Percentiles rank a stretch among this genome's conserved stretches.
These are phyloP conservation scores for Biscogniauxia marginata DNA, from an alignment of 2,329 filamentous ascomycete genomes.

Conservation along the genomic window DNA sequence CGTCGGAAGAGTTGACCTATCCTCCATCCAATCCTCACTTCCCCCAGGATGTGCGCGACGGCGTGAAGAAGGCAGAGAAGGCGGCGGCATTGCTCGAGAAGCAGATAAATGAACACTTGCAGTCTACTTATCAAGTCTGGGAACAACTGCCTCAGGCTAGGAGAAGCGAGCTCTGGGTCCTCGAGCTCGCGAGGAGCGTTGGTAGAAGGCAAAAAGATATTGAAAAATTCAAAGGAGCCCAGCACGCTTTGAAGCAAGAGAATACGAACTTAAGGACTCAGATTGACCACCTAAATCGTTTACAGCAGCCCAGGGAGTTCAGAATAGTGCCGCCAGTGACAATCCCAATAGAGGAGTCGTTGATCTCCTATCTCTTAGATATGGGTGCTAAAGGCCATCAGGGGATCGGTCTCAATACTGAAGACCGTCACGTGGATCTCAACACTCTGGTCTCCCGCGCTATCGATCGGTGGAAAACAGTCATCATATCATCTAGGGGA, in stretches of 20 bases:
- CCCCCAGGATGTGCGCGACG: slow-evolving; percentile 45
- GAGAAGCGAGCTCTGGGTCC: slow-evolving; percentile 58
- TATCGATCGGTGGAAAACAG: slow-evolving; percentile 62
- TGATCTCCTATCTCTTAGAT: slow-evolving; percentile 48
- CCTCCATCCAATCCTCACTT: slow-evolving; percentile 40
- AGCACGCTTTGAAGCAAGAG: slow-evolving; percentile 55
- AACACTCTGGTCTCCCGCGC: slow-evolving; percentile 50
- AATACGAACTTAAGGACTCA: slow-evolving; percentile 55
- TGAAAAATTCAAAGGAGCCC: slow-evolving; percentile 49
- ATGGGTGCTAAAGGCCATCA: slow-evolving; percentile 40
- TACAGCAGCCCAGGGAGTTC: slow-evolving; percentile 61
- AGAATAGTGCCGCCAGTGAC: slow-evolving; percentile 52
- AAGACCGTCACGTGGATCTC: slow-evolving; percentile 54
- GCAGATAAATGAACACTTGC: slow-evolving; percentile 70
- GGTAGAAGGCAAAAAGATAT: slow-evolving; percentile 56
- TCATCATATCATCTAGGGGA: slow-evolving; percentile 52
- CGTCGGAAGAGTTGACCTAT: slow-evolving; percentile 51
- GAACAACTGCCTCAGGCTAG: slow-evolving; percentile 56
- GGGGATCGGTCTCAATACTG: slow-evolving; percentile 45
- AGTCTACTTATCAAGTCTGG: slow-evolving; percentile 79
- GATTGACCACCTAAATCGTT: slow-evolving; percentile 56
- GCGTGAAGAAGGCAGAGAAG: slow-evolving; percentile 48
- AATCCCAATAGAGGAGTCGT: slow-evolving; percentile 49
- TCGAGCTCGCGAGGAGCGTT: slow-evolving; percentile 61
- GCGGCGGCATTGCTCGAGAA: slow-evolving; percentile 62